Conservation (phyloP, 371 early-diverging fungal species). For the Mucor indicus region DNA sequence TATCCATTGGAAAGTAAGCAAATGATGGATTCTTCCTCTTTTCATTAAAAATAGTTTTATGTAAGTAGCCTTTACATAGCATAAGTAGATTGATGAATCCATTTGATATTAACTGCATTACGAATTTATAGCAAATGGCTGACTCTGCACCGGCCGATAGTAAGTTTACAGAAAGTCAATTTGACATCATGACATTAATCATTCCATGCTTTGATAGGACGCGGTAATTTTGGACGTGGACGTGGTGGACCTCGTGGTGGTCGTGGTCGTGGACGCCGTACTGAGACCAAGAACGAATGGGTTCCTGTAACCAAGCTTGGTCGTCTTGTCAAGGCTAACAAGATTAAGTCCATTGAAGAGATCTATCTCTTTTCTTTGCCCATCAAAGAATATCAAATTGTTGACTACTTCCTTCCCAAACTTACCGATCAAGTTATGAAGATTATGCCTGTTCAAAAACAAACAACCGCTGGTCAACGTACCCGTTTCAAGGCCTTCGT, state of each 20-base stretch:
- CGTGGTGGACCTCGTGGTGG: constrained; percentile 73
- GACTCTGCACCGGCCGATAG: constrained; percentile 74
- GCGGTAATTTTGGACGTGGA: constrained; percentile 77
- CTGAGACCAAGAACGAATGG: constrained; percentile 89
- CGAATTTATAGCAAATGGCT: constrained; percentile 48
- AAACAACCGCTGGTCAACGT: constrained; percentile 99
- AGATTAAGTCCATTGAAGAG: constrained; percentile 91
- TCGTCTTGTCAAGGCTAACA: constrained; percentile 92
- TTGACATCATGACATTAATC: not conserved
- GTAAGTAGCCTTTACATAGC: not conserved
- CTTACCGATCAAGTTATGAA: constrained; percentile 99
- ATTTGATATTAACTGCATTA: not conserved
- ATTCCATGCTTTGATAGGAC: constrained; percentile 26
- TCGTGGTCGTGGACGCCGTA: constrained; percentile 78
- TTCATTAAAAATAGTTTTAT: constrained; percentile 1
- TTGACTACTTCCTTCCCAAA: constrained; percentile 94
- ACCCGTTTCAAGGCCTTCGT: constrained; percentile 99
- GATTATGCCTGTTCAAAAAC: constrained; percentile 99
- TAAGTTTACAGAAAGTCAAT: constrained; percentile 38
- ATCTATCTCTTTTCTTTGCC: constrained; percentile 97
- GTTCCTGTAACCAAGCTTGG: constrained; percentile 96
- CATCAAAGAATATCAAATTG: constrained; percentile 99
- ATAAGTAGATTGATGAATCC: not conserved
- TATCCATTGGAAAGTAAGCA: no score
- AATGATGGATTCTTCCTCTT: constrained; percentile 6